A percentile compares a stretch with the other conserved stretches of the same genome.
phyloP scores from a whole-genome alignment of 2,329 filamentous ascomycete species.

The Aspergillus sp. region DNA sequence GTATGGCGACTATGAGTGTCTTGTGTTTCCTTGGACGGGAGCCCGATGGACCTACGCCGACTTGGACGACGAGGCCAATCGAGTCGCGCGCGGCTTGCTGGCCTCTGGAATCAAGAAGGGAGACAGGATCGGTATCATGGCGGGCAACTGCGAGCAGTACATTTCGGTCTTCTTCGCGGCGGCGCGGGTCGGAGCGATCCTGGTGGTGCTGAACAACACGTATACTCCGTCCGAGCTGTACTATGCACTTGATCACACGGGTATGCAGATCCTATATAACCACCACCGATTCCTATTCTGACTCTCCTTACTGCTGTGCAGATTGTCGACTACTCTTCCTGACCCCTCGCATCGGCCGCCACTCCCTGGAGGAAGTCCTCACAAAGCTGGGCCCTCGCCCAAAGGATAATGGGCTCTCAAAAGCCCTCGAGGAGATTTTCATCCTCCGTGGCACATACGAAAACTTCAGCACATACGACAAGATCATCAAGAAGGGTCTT shows the following conservation, averaged over 20 bases:
- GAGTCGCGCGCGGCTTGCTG: conserved; percentile 64
- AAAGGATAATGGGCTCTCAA: conserved; percentile 31
- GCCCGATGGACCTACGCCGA: conserved; percentile 70
- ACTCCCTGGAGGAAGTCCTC: conserved; percentile 62
- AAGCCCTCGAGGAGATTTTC: conserved; percentile 50
- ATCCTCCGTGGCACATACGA: conserved; percentile 58
- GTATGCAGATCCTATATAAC: conserved; percentile 39
- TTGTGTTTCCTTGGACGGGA: conserved; percentile 74
- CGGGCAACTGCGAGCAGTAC: conserved; percentile 58
- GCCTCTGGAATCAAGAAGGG: conserved; percentile 65
- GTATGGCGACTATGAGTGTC: conserved; percentile 63
- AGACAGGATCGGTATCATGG: conserved; percentile 73
- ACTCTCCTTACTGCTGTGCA: conserved; percentile 29
- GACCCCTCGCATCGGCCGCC: conserved; percentile 64
- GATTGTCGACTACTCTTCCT: conserved; percentile 73
- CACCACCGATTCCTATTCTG: neutral
- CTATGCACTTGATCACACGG: conserved; percentile 68
- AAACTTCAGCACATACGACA: conserved; percentile 59
- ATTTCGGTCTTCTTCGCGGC: conserved; percentile 71
- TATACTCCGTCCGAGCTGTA: conserved; percentile 72
- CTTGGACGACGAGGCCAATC: conserved; percentile 60
- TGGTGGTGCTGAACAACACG: conserved; percentile 79
- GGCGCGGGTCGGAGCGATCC: conserved; percentile 61
- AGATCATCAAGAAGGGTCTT: conserved; percentile 54
- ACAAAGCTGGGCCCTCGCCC: conserved; percentile 45